phyloP scores from a whole-genome alignment of 192 early-diverging fungal genomes.

The Coemansia pectinata region DNA sequence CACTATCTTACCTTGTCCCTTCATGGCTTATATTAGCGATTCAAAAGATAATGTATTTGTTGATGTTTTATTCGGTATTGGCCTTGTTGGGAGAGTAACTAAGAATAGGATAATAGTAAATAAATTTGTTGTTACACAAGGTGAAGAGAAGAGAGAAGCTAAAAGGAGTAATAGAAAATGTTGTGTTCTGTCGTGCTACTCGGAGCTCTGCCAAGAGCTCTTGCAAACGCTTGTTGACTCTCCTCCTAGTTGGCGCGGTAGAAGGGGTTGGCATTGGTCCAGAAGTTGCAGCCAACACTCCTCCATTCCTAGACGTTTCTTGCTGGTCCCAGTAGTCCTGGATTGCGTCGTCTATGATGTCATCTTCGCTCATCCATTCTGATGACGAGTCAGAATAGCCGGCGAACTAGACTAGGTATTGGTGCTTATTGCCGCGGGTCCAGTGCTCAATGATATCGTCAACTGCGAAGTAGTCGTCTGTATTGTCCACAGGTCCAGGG shows the following conservation, averaged over 20 bases:
- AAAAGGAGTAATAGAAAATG: too few species aligned
- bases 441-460: not conserved
- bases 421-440: not conserved
- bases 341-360: not conserved
- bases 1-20: not conserved
- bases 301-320: not conserved
- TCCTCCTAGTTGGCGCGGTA: too few species aligned
- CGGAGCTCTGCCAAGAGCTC: too few species aligned
- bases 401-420: not conserved
- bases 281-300: not conserved
- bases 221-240: too few species aligned
- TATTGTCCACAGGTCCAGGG: not conserved
- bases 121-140: too few species aligned
- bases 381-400: constrained; percentile 7
- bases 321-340: not conserved
- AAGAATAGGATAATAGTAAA: too few species aligned
- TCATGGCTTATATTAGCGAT: not conserved
- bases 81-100: too few species aligned
- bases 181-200: too few species aligned
- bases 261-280: too few species aligned
- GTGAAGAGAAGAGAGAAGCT: too few species aligned
- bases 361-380: not conserved
- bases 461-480: not conserved
- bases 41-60: too few species aligned
- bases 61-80: too few species aligned